These are phyloP conservation scores for Fusarium sp. DNA, from an alignment of 2,329 filamentous ascomycete species.

Conservation along the genomic window DNA sequence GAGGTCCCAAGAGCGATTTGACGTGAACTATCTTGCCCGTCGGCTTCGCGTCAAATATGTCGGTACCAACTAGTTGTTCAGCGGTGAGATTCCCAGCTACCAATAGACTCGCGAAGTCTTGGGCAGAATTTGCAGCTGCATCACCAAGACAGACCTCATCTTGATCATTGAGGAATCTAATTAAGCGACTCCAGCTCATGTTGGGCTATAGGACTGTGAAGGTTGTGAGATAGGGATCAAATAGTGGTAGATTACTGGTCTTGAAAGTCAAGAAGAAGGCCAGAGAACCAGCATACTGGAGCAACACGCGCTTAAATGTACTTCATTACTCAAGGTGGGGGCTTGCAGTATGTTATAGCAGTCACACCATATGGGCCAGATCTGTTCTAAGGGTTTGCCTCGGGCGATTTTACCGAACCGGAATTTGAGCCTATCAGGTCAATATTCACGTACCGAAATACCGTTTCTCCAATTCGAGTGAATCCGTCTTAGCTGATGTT, in stretches of 20 bases:
- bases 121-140: background rate
- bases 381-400: background rate
- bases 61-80: background rate
- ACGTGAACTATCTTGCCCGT: constrained; percentile 1
- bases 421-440: background rate
- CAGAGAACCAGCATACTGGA: background rate
- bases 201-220: background rate
- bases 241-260: background rate
- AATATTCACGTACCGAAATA: background rate
- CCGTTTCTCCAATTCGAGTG: background rate
- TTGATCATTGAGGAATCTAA: constrained; percentile 12
- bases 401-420: background rate
- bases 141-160: constrained; percentile 5
- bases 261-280: background rate
- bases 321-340: background rate
- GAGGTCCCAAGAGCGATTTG: constrained; percentile 9
- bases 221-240: too few relatives aligned
- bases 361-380: too few relatives aligned
- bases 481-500: too few relatives aligned
- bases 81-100: constrained; percentile 2
- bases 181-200: constrained; percentile 16
- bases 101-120: constrained; percentile 1
- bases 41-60: constrained; percentile 2
- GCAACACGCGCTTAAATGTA: background rate
- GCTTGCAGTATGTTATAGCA: background rate